Conservation (phyloP, 2,329 filamentous ascomycete species). For the Penicillium nordicum region DNA sequence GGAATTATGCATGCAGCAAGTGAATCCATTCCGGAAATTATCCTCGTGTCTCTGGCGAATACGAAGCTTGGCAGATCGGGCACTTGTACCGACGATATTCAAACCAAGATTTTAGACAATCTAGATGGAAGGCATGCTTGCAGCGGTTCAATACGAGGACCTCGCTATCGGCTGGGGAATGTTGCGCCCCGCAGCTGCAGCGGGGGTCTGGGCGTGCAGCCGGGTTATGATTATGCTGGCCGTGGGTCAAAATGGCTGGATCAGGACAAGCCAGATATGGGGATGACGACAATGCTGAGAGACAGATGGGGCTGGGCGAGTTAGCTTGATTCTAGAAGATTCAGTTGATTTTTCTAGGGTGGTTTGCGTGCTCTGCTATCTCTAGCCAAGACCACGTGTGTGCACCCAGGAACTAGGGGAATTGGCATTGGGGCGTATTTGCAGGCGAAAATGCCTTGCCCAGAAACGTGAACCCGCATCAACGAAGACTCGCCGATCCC, state of each 20-base stretch:
- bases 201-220: background rate
- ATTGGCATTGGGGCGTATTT: background rate
- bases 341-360: background rate
- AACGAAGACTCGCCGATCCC: background rate
- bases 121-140: conserved; percentile 29
- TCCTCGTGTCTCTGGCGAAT: conserved; percentile 15
- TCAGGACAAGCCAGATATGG: conserved; percentile 21
- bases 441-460: conserved; percentile 2
- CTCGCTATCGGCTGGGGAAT: conserved; percentile 1
- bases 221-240: conserved; percentile 4
- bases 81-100: conserved; percentile 29
- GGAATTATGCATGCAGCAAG: background rate
- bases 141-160: conserved; percentile 29
- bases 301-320: conserved; percentile 28
- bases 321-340: conserved; percentile 14
- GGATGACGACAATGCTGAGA: conserved; percentile 24
- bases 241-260: conserved; percentile 15
- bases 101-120: conserved; percentile 31
- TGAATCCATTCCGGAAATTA: background rate
- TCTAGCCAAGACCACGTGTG: background rate
- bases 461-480: background rate
- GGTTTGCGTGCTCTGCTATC: background rate
- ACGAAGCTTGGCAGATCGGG: conserved; percentile 31
- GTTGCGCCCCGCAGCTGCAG: conserved; percentile 2
- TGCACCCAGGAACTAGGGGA: background rate